Conservation (phyloP, 140 eudicot genomes). For the Cichorium intybus region DNA sequence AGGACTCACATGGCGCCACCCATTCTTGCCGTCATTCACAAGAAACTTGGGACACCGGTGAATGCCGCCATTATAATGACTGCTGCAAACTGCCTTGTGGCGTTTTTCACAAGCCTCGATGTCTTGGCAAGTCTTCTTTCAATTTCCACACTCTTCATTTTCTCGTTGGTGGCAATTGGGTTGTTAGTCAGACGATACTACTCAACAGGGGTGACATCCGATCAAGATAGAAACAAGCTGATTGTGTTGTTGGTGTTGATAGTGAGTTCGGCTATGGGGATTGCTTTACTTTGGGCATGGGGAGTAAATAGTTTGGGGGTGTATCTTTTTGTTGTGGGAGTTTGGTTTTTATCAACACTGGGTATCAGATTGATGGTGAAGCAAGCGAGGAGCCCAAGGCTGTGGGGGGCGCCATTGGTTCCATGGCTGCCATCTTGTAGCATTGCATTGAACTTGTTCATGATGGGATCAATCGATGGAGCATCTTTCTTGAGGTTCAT, state of each 20-base stretch:
- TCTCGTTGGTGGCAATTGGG: conserved; percentile 46
- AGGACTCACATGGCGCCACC: conserved; percentile 63
- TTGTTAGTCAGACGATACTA: conserved; percentile 50
- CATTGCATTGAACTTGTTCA: conserved; percentile 40
- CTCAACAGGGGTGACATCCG: conserved; percentile 34
- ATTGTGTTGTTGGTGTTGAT: conserved; percentile 26
- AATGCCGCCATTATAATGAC: conserved; percentile 48
- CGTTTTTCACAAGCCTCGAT: conserved; percentile 44
- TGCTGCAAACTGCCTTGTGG: conserved; percentile 30
- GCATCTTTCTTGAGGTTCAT: conserved; percentile 46
- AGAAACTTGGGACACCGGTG: conserved; percentile 40
- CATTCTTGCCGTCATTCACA: conserved; percentile 37
- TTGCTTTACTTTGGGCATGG: conserved; percentile 37
- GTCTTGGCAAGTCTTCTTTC: conserved; percentile 47
- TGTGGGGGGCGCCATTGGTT: conserved; percentile 51
- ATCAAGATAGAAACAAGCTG: conserved; percentile 29
- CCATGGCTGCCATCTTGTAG: conserved; percentile 52
- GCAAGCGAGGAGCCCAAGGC: conserved; percentile 41
- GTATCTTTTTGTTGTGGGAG: conserved; percentile 17
- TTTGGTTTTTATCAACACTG: conserved; percentile 44
- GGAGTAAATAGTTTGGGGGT: conserved; percentile 29
- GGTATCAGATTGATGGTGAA: conserved; percentile 28
- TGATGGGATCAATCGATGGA: conserved; percentile 50
- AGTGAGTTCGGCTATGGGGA: conserved; percentile 29
- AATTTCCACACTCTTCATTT: conserved; percentile 45